Percentiles rank a stretch among this genome's conserved stretches.
phyloP scores from a whole-genome alignment of 768 basidiomycete species.

The Mycena venus region DNA sequence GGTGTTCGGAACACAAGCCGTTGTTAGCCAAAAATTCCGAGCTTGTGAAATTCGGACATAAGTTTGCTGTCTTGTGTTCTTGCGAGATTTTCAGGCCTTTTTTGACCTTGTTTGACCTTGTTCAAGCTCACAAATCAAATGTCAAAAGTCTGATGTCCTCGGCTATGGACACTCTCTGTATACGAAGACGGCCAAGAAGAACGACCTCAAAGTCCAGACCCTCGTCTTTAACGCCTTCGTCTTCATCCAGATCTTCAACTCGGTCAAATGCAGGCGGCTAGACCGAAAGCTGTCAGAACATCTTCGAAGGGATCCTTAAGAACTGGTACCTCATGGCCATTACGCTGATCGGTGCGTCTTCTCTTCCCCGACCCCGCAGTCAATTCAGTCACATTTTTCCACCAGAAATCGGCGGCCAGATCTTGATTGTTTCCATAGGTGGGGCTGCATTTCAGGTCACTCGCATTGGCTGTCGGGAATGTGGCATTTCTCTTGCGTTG shows the following conservation, averaged over 20 bases:
- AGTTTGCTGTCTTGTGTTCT: too few relatives aligned
- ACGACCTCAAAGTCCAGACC: conserved; percentile 74
- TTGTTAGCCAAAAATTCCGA: too few relatives aligned
- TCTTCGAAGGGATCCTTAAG: conserved; percentile 83
- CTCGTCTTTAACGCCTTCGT: conserved; percentile 99
- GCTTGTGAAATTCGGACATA: too few relatives aligned
- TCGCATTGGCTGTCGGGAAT: conserved; percentile 83
- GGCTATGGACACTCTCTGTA: conserved; percentile 58
- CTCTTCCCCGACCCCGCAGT: not conserved
- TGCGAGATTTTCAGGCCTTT: too few relatives aligned
- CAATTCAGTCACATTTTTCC: not conserved
- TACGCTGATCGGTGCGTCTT: conserved; percentile 81
- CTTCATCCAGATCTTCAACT: conserved; percentile 97
- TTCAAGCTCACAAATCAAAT: too few relatives aligned
- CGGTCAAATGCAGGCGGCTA: conserved; percentile 90
- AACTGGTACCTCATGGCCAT: conserved; percentile 91
- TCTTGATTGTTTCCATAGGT: conserved; percentile 92
- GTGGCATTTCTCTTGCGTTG: conserved; percentile 93
- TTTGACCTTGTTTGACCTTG: too few relatives aligned
- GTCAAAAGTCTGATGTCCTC: too few relatives aligned
- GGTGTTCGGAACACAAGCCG: too few relatives aligned
- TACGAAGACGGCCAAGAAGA: conserved; percentile 44
- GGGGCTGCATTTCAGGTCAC: conserved; percentile 93
- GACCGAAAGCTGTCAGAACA: conserved; percentile 89
- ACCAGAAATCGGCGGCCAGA: conserved; percentile 89